Percentiles rank a stretch among this genome's conserved stretches.
Conservation (phyloP, 768 basidiomycete genomes). For the Amyloporia xantha region DNA sequence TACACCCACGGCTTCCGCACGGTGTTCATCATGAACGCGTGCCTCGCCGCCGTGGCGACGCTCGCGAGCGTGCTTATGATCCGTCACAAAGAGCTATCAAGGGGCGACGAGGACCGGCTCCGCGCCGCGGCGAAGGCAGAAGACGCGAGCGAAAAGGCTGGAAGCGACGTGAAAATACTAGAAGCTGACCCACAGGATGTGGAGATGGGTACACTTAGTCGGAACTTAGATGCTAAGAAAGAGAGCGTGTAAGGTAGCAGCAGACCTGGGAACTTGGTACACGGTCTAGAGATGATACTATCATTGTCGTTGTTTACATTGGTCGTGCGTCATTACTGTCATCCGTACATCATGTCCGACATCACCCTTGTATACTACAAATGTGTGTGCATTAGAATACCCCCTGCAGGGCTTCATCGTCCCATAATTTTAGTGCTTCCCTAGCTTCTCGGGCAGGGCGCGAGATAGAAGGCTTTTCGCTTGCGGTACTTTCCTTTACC, state of each 20-base stretch:
- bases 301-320: neutral
- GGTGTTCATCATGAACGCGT: constrained; percentile 57
- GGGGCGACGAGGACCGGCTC: constrained; percentile 49
- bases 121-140: constrained; percentile 31
- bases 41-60: constrained; percentile 47
- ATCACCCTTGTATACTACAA: neutral
- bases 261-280: neutral
- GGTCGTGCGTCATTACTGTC: neutral
- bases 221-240: too few species aligned
- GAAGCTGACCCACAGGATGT: neutral
- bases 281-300: too few species aligned
- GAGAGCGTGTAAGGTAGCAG: neutral
- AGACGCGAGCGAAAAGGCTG: constrained; percentile 6
- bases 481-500: constrained; percentile 58
- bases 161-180: constrained; percentile 7
- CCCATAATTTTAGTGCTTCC: constrained; percentile 44
- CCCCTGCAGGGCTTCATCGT: constrained; percentile 14
- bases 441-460: constrained; percentile 80
- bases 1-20: constrained; percentile 51
- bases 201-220: neutral
- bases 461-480: constrained; percentile 64
- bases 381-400: constrained; percentile 6
- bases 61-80: constrained; percentile 53
- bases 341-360: neutral
- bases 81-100: constrained; percentile 51